Base-by-base conservation (phyloP, 140 eudicot genomes). In the Erigeron philadelphicus region DNA sequence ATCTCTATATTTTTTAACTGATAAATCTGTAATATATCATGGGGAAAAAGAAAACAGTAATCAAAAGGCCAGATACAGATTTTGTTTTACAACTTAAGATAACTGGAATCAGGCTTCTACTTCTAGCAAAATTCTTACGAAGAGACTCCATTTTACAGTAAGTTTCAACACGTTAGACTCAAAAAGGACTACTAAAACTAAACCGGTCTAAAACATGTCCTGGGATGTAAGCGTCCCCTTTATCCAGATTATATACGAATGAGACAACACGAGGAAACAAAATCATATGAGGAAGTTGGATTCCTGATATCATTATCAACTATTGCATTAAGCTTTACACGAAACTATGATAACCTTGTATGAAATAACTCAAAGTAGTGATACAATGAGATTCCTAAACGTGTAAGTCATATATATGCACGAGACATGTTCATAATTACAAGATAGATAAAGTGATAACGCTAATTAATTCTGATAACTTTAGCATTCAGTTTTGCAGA, bases 401-500 rank as follows among this genome's bases (percentile, higher is more conserved):
- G 8, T 11, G 13, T 25, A 48, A 12, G 4, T 13, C 19, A 35
- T 18, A 64, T 45, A 23, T 7, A 23, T 19, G 40, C 42, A 2
- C 7, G 8, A 47, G 16, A 12, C 21, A 7, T 7, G 16, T 57
- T 71, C 68, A 46, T 59, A 60, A 59, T 25, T 21, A 71, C 68
- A 58, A 23, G 52, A 44, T 9, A 64, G 11, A 18, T 3, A 13
- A 42, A 70, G 13, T 70, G 25, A 58, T 57, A 12, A 70, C 8
- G 15, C 11, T 12, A 47, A 48, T 7, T 7, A 3, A 43, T 47
- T 46, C 42, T 56, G 5, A 31, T 53, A 12, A 21, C 12, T 41
- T 42, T 31, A 68, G 69, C 71, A 62, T 23, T 74, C 68, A 11
- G 79, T 57, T 69, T 77, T 81, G 72, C 85, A 81, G 66, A 81